Base-by-base conservation (phyloP, 179 eudicot genomes). In the Spergularia azorica region DNA sequence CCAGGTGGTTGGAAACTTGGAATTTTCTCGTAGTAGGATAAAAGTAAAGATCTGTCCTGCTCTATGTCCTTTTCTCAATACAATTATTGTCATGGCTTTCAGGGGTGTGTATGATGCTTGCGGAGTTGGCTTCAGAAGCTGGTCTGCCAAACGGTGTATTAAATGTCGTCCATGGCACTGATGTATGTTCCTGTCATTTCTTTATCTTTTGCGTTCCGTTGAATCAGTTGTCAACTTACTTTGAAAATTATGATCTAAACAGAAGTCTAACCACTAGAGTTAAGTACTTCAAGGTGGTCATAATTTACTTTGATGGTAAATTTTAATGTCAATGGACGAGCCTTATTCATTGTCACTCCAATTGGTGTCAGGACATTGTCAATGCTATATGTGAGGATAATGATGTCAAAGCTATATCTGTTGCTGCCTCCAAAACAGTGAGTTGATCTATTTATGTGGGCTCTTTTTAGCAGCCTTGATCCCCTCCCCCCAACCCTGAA, bases 61-160 rank as follows among this genome's bases (percentile, higher is more conserved):
- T 68, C 48, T 13, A 51, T 32, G 26, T 72, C 48, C 79, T 66
- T 76, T 68, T 5, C 43, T 56, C 11, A 41, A 17, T 63, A 56
- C 55, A 76, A 21, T 74, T 20, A 38, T 79, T 73, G 56, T 21
- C 56, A 48, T 79, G 61, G 11, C 79, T 77, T 73, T 76, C 80
- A 94, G 97, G 97, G 63, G 90, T 95, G 46, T 88, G 94, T 36
- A 84, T 89, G 83, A 83, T 89, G 73, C 94, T 94, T 69, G 98
- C 94, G 7, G 98, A 92, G 75, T 79, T 94, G 81, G 95, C 92
- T 9, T 68, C 75, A 84, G 98, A 90, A 85, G 98, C 97, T 83
- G 98, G 98, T 78, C 82, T 94, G 39, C 98, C 97, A 12, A 79
- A 84, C 67, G 98, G 98, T 73, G 94, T 94, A 73, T 81, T 92